Conservation (phyloP, 345 rosid genomes). For the Turritis glabra region DNA sequence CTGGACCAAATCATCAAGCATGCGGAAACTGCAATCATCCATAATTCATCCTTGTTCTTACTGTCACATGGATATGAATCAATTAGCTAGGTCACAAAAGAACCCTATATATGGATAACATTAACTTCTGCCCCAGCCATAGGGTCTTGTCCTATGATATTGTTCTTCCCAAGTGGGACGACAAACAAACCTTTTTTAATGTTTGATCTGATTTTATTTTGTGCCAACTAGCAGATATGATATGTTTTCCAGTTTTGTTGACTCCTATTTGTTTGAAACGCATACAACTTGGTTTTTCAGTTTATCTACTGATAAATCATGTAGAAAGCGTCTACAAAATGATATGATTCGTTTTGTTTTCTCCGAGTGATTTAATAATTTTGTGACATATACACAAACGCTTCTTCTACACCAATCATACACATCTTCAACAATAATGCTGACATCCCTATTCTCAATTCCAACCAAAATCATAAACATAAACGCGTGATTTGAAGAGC, state of each 20-base stretch:
- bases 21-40: slow-evolving; percentile 26
- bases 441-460: not conserved
- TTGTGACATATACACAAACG: not conserved
- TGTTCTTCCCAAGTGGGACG: not conserved
- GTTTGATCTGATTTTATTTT: not conserved
- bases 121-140: slow-evolving; percentile 25
- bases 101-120: not conserved
- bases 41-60: slow-evolving; percentile 23
- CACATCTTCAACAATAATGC: not conserved
- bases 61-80: slow-evolving; percentile 29
- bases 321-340: not conserved
- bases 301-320: not conserved
- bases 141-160: not conserved
- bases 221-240: slow-evolving; percentile 10
- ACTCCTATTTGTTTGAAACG: not conserved
- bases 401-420: not conserved
- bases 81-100: slow-evolving; percentile 10
- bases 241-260: not conserved
- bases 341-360: not conserved
- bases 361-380: not conserved
- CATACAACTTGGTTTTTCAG: not conserved
- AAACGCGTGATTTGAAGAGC: slow-evolving; percentile 1
- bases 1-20: slow-evolving; percentile 31
- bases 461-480: not conserved
- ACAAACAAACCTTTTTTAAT: not conserved